Base-by-base conservation (phyloP, 495 filamentous ascomycete genomes). In the Geopyxis carbonaria region DNA sequence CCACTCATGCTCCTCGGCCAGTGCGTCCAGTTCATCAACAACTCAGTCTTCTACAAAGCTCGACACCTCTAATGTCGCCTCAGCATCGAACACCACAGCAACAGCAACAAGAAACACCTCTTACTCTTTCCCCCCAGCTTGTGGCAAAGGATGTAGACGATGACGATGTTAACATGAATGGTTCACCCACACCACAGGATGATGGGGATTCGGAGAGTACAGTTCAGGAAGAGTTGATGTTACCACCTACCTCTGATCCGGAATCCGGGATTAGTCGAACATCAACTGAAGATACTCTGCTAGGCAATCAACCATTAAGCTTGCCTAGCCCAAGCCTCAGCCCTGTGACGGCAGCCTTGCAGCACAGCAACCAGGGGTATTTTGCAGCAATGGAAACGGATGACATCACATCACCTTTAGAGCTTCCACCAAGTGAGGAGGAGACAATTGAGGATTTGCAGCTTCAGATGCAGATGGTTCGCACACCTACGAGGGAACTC, bases 301-400 rank as follows among this genome's bases (percentile, higher is more conserved):
- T 30, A 9, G 18, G 28, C 21, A 72, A 73, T 19, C 80, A 89
- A 55, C 85, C 93, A 59, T 80, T 80, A 45, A 94, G 83, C 56
- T 64, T 99, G 34, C 91, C 91, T 22, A 95, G 89, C 53, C 89
- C 89, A 25, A 85, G 89, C 45, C 63, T 95, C 32, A 95, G 91
- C 14, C 89, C 89, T 1, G 87, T 92, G 24, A 76, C 80, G 16
- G 76, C 85, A 18, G 53, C 53, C 27, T 42, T 52, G 29, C 48
- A 45, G 22, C 55, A 65, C 39, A 59, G 51, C 8, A 47, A 49
- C 25, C 60, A 65, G 40, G 56, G 48, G 37, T 56, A 56, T 38
- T 56, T 56, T 43, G 47, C 51, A 29, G 44, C 51, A 20, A 46
- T 56, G 51, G 51, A 54, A 27, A 51, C 50, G 30, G 52, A 56